Evolutionary conservation across 495 filamentous ascomycete genomes (phyloP), one percentile per base, ranked within the genome.

Genomic region (Cairneyella variabilis): DNA sequence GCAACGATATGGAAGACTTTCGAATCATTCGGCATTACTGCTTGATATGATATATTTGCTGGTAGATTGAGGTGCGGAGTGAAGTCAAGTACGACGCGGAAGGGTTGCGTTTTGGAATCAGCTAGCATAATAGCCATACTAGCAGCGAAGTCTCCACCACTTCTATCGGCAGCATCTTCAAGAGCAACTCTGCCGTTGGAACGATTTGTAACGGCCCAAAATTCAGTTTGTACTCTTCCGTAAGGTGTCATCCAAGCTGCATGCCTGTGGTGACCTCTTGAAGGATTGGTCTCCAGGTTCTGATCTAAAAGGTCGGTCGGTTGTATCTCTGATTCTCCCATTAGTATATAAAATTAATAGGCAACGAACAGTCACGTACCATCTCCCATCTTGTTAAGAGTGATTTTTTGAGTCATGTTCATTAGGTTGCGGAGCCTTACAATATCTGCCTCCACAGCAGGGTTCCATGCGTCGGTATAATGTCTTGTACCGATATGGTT

Each of bases 21-120:
- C 8, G 51, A 54, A 22, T 39, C 20, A 27, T 48, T 47, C 30
- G 51, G 51, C 5, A 23, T 38, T 8, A 41, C 40, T 40, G 51
- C 51, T 23, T 47, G 42, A 22, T 54, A 54, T 9, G 51, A 47
- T 7, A 54, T 39, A n/a, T 11, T 47, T 48, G 42, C 22, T n/a
- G 51, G 11, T 8, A 26, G 51, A 39, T 40, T 26, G 22, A 47
- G 51, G n/a, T 27, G 32, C 21, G 43, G 32, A 47, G 16, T 25
- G 11, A 54, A 18, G 32, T 48, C 51, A 38, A 54, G 16, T 7
- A 38, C 36, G 14, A 38, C 36, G 36, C 36, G 36, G 3, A 38
- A 38, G 36, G 36, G 4, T 9, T 2, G 16, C 10, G 10, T 26
- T 23, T 23, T 16, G n/a, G 22, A 34, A 7, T 23, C 30, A 21